Conservation (phyloP, 768 basidiomycete species). For the Boletus sp. region DNA sequence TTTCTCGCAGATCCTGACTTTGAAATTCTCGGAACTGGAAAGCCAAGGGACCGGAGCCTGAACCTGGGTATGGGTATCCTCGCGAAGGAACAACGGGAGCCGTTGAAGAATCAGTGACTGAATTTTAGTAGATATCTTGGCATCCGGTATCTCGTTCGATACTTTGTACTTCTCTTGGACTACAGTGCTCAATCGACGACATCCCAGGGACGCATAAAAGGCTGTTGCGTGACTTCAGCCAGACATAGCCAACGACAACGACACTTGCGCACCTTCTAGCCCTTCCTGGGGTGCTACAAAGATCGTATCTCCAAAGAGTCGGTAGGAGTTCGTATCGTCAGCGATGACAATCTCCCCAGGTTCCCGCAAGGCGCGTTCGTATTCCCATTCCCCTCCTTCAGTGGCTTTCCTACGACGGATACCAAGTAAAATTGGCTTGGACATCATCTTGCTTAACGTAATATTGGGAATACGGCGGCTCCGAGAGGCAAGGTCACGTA, state of each 20-base stretch:
- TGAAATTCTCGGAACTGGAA: constrained; percentile 55
- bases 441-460: constrained; percentile 58
- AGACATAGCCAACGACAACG: background rate
- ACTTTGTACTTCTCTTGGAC: constrained; percentile 71
- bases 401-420: constrained; percentile 48
- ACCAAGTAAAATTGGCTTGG: constrained; percentile 66
- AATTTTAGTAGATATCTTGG: constrained; percentile 46
- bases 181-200: constrained; percentile 27
- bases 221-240: constrained; percentile 31
- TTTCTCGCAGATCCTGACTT: constrained; percentile 61
- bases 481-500: constrained; percentile 80
- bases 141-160: constrained; percentile 44
- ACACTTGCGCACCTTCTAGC: constrained; percentile 59
- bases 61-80: constrained; percentile 66
- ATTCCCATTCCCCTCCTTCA: constrained; percentile 60
- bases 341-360: constrained; percentile 73
- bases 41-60: constrained; percentile 61
- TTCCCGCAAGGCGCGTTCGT: constrained; percentile 57
- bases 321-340: constrained; percentile 76
- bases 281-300: constrained; percentile 85
- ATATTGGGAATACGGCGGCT: constrained; percentile 46
- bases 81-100: constrained; percentile 58
- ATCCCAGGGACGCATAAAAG: constrained; percentile 75
- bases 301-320: constrained; percentile 68
- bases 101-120: constrained; percentile 68